These are phyloP conservation scores for Retiboletus flavoniger DNA, from an alignment of 1,284 basidiomycete genomes.

Conservation along the genomic window DNA sequence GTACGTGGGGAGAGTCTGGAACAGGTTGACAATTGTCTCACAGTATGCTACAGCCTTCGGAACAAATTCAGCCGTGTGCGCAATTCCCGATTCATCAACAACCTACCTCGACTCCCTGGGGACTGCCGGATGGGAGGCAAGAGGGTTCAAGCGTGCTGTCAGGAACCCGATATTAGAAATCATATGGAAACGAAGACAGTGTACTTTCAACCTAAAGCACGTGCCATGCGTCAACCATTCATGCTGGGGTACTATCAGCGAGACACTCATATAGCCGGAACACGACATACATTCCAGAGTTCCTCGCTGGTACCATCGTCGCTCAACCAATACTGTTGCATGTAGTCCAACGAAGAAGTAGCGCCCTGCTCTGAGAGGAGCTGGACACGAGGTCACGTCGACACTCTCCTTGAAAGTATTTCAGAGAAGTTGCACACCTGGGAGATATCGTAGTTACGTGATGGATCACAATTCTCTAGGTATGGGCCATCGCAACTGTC, in stretches of 20 bases:
- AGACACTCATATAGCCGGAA: constrained; percentile 1
- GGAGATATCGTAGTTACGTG: constrained; percentile 59
- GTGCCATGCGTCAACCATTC: constrained; percentile 78
- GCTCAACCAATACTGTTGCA: constrained; percentile 70
- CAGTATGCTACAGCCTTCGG: constrained; percentile 71
- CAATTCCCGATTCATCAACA: not conserved
- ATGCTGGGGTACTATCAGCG: constrained; percentile 42
- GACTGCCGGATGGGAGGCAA: constrained; percentile 59
- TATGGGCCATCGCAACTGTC: constrained; percentile 70
- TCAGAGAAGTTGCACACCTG: constrained; percentile 37
- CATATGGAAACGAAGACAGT: not conserved
- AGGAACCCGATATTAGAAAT: constrained; percentile 6
- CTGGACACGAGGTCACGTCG: constrained; percentile 33
- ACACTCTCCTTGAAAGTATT: not conserved
- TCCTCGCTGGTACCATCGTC: constrained; percentile 58
- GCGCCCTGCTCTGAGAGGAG: constrained; percentile 61
- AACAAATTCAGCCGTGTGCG: constrained; percentile 9
- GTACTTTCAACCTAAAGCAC: constrained; percentile 53
- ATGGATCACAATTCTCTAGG: constrained; percentile 60
- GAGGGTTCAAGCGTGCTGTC: constrained; percentile 56
- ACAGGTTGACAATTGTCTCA: constrained; percentile 60
- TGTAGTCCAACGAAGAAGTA: constrained; percentile 61
- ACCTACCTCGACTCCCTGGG: constrained; percentile 57
- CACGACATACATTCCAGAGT: constrained; percentile 65
- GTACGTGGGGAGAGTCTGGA: constrained; percentile 67